phyloP scores from a whole-genome alignment of 495 filamentous ascomycete genomes.

The Aspergillus mulundensis region DNA sequence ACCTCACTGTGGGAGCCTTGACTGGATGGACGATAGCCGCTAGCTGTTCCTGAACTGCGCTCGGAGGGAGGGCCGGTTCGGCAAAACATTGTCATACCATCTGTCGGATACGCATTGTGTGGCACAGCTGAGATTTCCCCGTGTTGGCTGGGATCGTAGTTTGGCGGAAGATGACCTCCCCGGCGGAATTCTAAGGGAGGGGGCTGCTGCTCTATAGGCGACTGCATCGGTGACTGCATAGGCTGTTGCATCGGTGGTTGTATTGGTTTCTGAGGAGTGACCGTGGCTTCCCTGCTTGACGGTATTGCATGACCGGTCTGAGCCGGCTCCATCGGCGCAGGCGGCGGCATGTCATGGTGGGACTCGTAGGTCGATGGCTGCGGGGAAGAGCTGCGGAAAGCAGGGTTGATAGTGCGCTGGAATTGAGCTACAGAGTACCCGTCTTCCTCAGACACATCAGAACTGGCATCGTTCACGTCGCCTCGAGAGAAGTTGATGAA shows the following conservation, averaged over 20 bases:
- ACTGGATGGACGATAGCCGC: constrained; percentile 74
- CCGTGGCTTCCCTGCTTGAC: constrained; percentile 48
- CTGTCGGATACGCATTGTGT: constrained; percentile 90
- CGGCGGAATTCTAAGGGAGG: constrained; percentile 48
- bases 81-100: constrained; percentile 99
- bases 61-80: constrained; percentile 82
- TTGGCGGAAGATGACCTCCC: constrained; percentile 44
- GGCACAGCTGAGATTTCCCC: constrained; percentile 67
- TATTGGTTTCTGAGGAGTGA: constrained; percentile 51
- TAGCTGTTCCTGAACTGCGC: constrained; percentile 65
- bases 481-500: constrained; percentile 99
- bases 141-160: constrained; percentile 54
- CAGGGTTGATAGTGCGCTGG: constrained; percentile 88
- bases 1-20: constrained; percentile 89
- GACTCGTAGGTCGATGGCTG: constrained; percentile 83
- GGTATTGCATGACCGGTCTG: constrained; percentile 49
- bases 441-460: constrained; percentile 79
- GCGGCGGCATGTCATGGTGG: constrained; percentile 77
- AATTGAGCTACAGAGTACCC: constrained; percentile 93
- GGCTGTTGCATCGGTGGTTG: constrained; percentile 11
- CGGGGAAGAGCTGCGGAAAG: constrained; percentile 88
- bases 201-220: constrained; percentile 29
- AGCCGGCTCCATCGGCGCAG: constrained; percentile 58
- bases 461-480: constrained; percentile 74
- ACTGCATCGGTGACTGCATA: constrained; percentile 12